A percentile compares a stretch with the other conserved stretches of the same genome.
phyloP scores from a whole-genome alignment of 352 stramenopile genomes.

The Phytopythium boreale region DNA sequence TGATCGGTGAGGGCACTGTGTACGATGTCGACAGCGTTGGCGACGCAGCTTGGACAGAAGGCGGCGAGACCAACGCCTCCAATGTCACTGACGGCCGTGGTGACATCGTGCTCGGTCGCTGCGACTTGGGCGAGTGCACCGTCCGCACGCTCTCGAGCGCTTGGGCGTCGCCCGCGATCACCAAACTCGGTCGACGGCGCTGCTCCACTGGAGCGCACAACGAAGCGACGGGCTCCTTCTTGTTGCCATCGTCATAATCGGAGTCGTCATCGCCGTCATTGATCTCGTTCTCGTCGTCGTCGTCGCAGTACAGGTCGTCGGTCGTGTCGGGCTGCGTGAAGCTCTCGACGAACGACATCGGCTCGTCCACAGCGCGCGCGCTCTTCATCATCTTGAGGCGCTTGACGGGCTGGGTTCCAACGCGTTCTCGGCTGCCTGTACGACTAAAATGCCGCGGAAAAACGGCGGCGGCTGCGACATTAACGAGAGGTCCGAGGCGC shows the following conservation, averaged over 20 bases:
- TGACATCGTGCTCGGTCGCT: not conserved
- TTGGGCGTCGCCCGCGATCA: slow-evolving; percentile 25
- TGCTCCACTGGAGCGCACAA: not conserved
- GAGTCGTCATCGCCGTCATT: not conserved
- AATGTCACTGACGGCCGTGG: not conserved
- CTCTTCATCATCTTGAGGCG: slow-evolving; percentile 1
- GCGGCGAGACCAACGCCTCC: not conserved
- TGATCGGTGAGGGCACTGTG: not conserved
- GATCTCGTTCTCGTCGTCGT: not conserved
- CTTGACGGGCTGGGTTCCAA: not conserved
- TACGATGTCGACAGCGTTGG: not conserved
- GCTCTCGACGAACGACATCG: slow-evolving; percentile 26
- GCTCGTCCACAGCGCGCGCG: not conserved
- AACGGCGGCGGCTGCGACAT: not conserved
- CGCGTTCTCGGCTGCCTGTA: not conserved
- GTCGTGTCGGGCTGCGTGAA: slow-evolving; percentile 23
- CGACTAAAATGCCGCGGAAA: not conserved
- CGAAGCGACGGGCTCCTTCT: not conserved
- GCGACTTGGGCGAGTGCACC: slow-evolving; percentile 29
- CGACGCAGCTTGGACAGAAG: not conserved
- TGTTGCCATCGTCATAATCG: not conserved
- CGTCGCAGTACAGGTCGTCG: slow-evolving; percentile 6
- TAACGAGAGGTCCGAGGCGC: not conserved
- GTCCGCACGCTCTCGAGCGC: slow-evolving; percentile 28
- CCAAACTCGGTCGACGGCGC: slow-evolving; percentile 14